A percentile compares a stretch with the other conserved stretches of the same genome.
phyloP scores from a whole-genome alignment of 2,329 filamentous ascomycete genomes.

The Chaetomium strumarium region DNA sequence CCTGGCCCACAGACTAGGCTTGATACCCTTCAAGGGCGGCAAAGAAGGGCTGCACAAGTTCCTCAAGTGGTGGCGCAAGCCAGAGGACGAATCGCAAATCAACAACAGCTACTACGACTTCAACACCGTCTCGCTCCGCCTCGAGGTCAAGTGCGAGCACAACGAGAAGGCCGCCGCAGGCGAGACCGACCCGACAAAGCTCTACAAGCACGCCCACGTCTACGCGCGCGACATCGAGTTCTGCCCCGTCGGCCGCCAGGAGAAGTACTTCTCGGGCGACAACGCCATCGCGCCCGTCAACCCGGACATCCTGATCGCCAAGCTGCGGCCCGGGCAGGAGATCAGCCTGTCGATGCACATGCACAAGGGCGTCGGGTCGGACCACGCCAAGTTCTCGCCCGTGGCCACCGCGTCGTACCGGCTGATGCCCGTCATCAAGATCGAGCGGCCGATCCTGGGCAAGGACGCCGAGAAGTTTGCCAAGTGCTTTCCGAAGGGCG shows the following conservation, averaged over 20 bases:
- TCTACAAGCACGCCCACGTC: constrained; percentile 80
- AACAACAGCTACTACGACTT: constrained; percentile 63
- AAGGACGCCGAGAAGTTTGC: constrained; percentile 84
- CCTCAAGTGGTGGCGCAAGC: constrained; percentile 76
- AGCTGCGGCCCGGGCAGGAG: constrained; percentile 83
- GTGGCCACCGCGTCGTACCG: constrained; percentile 93
- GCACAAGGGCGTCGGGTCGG: constrained; percentile 86
- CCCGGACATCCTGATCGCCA: constrained; percentile 89
- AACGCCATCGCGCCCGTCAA: constrained; percentile 70
- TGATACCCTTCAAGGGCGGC: constrained; percentile 81
- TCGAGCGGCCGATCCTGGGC: constrained; percentile 76
- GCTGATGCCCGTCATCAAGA: constrained; percentile 80
- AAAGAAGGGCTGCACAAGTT: constrained; percentile 69
- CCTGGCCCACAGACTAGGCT: constrained; percentile 78
- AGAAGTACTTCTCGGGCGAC: constrained; percentile 60
- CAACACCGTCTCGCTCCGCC: constrained; percentile 77
- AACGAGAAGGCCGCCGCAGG: constrained; percentile 64
- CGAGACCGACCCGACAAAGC: constrained; percentile 74
- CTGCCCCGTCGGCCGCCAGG: constrained; percentile 67
- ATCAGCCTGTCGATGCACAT: constrained; percentile 87
- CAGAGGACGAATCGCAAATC: constrained; percentile 54
- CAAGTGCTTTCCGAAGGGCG: constrained; percentile 80
- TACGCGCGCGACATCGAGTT: constrained; percentile 76
- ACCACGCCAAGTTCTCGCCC: constrained; percentile 96
- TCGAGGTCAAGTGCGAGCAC: constrained; percentile 74